Conservation (phyloP, 73 alveolate genomes). For the Tetrahymena thermophila region DNA sequence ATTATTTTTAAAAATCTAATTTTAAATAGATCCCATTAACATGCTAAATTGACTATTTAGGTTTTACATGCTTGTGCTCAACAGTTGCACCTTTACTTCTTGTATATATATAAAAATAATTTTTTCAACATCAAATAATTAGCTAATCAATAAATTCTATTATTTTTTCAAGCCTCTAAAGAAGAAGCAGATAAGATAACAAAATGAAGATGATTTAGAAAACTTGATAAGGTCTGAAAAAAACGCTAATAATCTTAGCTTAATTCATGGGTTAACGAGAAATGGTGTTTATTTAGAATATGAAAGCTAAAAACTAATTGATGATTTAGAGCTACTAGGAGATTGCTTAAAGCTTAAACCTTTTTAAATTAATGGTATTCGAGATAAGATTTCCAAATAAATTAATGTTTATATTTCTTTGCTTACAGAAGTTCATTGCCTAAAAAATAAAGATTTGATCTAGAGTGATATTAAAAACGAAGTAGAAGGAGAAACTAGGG, state of each 20-base stretch:
- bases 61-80: not conserved
- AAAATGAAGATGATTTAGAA: not conserved
- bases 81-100: not conserved
- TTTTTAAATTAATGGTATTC: not conserved
- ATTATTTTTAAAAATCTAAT: not conserved
- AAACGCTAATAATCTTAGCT: not conserved
- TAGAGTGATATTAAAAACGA: not conserved
- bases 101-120: not conserved
- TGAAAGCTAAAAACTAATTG: not conserved
- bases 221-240: not conserved
- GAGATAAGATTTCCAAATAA: not conserved
- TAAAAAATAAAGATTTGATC: not conserved
- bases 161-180: not conserved
- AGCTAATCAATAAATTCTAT: not conserved
- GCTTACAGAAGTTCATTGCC: not conserved
- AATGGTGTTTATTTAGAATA: not conserved
- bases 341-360: not conserved
- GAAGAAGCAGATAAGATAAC: not conserved
- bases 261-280: not conserved
- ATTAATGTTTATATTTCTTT: not conserved
- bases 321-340: not conserved
- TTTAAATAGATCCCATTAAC: not conserved
- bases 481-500: not conserved
- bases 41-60: not conserved
- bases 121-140: not conserved